Evolutionary conservation across 2,329 filamentous ascomycete species (phyloP).

Genomic region (Colletotrichum siamense): DNA sequence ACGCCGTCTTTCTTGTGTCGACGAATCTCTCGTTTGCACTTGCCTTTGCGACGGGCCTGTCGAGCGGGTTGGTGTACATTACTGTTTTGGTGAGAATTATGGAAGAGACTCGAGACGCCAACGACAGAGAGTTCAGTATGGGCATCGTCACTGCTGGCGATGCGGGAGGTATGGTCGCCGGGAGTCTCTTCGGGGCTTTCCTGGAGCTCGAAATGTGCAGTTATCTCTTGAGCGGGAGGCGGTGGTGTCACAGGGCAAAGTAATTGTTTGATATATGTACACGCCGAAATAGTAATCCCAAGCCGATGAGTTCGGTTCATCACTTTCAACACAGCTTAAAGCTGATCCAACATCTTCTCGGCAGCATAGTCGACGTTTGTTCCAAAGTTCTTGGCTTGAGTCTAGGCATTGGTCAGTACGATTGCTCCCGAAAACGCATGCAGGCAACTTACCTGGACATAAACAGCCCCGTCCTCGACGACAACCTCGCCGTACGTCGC

Average conservation of each 20-base stretch:
- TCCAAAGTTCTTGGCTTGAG: conserved; percentile 38
- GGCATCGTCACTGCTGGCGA: conserved; percentile 33
- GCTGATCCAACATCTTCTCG: conserved; percentile 38
- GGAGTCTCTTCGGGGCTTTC: conserved; percentile 28
- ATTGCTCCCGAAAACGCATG: no score
- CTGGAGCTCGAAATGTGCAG: conserved; percentile 25
- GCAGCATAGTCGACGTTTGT: conserved; percentile 39
- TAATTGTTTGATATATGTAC: neutral
- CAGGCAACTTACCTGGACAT: conserved; percentile 48
- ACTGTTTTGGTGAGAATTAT: conserved; percentile 25
- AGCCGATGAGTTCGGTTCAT: neutral
- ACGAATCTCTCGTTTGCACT: conserved; percentile 28
- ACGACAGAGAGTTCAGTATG: conserved; percentile 32
- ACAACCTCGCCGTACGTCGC: conserved; percentile 50
- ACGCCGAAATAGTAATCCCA: neutral
- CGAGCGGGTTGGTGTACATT: conserved; percentile 34
- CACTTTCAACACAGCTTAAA: conserved; percentile 28
- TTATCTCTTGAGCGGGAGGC: neutral
- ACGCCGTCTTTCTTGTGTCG: conserved; percentile 27
- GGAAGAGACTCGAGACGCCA: conserved; percentile 22
- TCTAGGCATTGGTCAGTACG: conserved; percentile 27
- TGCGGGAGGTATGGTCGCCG: conserved; percentile 29
- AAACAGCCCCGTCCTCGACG: conserved; percentile 54
- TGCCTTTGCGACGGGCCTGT: conserved; percentile 31
- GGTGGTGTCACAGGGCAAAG: conserved; percentile 1